Evolutionary conservation across 345 rosid species (phyloP).

Genomic region (Clarkia xantiana): DNA sequence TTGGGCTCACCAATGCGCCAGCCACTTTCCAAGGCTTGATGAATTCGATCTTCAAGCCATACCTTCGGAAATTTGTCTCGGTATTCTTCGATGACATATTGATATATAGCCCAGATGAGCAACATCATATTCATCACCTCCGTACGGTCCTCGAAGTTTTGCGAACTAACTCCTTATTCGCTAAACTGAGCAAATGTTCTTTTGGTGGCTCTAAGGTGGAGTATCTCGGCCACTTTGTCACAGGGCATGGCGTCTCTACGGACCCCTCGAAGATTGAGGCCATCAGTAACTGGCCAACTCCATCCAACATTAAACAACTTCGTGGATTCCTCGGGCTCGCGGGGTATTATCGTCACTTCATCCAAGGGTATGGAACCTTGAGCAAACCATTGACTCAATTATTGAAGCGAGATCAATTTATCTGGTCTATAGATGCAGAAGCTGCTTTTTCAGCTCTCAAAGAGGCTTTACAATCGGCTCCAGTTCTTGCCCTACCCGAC

Average conservation of each 20-base stretch:
- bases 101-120: background rate
- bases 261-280: background rate
- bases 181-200: background rate
- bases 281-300: background rate
- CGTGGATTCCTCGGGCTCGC: background rate
- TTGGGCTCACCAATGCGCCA: background rate
- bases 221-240: background rate
- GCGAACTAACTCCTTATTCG: background rate
- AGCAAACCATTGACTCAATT: background rate
- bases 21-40: background rate
- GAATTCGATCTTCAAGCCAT: slow-evolving; percentile 1
- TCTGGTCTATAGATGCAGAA: too few species aligned
- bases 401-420: background rate
- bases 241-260: background rate
- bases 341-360: background rate
- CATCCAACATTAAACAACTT: background rate
- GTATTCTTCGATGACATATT: slow-evolving; percentile 5
- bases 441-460: background rate
- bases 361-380: background rate
- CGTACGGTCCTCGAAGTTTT: background rate
- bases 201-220: background rate
- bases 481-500: background rate
- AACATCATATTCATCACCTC: background rate
- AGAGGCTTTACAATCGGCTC: background rate
- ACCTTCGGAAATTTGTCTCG: background rate